These are phyloP conservation scores for Neurospora sp. DNA, from an alignment of 495 filamentous ascomycete species.

Conservation along the genomic window DNA sequence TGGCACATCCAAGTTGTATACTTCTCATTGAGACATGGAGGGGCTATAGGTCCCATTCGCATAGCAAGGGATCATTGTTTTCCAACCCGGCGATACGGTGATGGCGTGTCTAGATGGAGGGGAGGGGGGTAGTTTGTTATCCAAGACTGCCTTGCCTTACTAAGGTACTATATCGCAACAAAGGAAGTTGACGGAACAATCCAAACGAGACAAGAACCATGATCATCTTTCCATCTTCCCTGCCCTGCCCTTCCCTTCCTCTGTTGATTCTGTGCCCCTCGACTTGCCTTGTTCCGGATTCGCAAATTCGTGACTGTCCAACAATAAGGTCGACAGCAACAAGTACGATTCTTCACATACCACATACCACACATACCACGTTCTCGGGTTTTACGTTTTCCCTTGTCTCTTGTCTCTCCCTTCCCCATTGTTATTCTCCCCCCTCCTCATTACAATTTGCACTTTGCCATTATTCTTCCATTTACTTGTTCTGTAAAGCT, in stretches of 20 bases:
- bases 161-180: neutral
- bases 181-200: neutral
- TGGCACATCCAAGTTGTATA: too few relatives aligned
- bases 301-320: neutral
- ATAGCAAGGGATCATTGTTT: neutral
- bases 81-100: neutral
- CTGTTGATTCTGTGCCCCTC: neutral
- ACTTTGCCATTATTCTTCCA: neutral
- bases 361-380: neutral
- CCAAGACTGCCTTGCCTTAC: too few relatives aligned
- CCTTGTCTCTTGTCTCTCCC: neutral
- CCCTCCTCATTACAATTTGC: neutral
- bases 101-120: neutral
- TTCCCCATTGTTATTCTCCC: slow-evolving; percentile 7
- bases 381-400: neutral
- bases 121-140: too few relatives aligned
- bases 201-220: neutral
- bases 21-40: too few relatives aligned
- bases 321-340: neutral
- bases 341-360: neutral
- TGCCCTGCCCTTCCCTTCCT: neutral
- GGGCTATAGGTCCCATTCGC: neutral
- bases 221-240: neutral
- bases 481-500: neutral
- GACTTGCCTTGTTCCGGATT: neutral